Conservation (phyloP, 768 basidiomycete genomes). For the Tylopilus sp. region DNA sequence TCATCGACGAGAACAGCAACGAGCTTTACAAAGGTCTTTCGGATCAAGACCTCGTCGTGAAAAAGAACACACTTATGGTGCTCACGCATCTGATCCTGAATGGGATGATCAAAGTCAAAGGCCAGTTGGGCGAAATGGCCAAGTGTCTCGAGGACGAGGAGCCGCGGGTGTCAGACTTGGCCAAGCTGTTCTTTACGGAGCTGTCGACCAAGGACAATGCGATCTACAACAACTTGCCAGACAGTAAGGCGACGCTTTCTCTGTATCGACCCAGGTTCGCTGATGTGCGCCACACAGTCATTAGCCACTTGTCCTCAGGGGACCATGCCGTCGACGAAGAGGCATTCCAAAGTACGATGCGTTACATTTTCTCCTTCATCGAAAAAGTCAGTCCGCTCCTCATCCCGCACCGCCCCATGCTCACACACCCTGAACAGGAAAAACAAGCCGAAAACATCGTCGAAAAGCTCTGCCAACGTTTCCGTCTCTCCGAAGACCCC, state of each 20-base stretch:
- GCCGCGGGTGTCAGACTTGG: constrained; percentile 82
- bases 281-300: constrained; percentile 48
- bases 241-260: constrained; percentile 50
- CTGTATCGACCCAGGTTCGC: no score
- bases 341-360: constrained; percentile 87
- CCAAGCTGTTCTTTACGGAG: constrained; percentile 97
- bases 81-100: constrained; percentile 94
- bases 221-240: constrained; percentile 97
- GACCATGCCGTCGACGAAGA: constrained; percentile 91
- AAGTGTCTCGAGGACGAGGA: constrained; percentile 96
- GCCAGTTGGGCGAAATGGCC: constrained; percentile 99
- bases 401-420: background rate
- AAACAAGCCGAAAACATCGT: constrained; percentile 98
- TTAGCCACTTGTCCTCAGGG: constrained; percentile 90
- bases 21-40: constrained; percentile 92
- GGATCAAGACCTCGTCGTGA: constrained; percentile 83
- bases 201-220: constrained; percentile 97
- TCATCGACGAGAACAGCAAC: constrained; percentile 96
- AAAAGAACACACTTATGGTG: constrained; percentile 99
- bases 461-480: constrained; percentile 96
- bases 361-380: constrained; percentile 93
- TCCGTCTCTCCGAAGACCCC: constrained; percentile 81
- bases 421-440: constrained; percentile 55
- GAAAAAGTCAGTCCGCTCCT: constrained; percentile 64
- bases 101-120: constrained; percentile 99